A percentile compares a stretch with the other conserved stretches of the same genome.
Evolutionary conservation across 352 stramenopile species (phyloP).

Genomic region (Lagenidium giganteum): DNA sequence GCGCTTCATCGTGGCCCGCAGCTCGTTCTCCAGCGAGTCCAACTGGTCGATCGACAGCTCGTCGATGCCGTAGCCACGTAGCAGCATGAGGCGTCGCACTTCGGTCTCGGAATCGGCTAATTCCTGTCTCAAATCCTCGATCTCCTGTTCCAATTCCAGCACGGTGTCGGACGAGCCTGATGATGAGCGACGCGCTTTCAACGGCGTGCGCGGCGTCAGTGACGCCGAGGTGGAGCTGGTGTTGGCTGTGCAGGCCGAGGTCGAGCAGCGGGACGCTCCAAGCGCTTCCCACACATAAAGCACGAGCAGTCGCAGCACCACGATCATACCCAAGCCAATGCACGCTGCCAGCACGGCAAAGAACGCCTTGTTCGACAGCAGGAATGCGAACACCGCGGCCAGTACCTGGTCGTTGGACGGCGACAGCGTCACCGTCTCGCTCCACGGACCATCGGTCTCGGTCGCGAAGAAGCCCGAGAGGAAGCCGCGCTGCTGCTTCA

Average conservation of each 20-base stretch:
- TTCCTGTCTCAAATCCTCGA: constrained; percentile 63
- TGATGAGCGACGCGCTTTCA: neutral
- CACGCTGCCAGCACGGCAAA: constrained; percentile 34
- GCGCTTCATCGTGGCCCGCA: constrained; percentile 44
- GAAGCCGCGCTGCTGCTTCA: constrained; percentile 22
- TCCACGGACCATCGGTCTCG: constrained; percentile 56
- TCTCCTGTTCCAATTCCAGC: constrained; percentile 46
- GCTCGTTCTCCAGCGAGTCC: constrained; percentile 43
- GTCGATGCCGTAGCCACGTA: constrained; percentile 74
- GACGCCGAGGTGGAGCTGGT: neutral
- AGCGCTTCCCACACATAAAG: constrained; percentile 19
- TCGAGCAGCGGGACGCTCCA: constrained; percentile 2
- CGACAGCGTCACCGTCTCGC: constrained; percentile 33
- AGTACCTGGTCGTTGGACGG: constrained; percentile 42
- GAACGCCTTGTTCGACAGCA: constrained; percentile 45
- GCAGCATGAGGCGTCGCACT: constrained; percentile 67
- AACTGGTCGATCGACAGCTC: constrained; percentile 36
- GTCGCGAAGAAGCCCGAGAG: constrained; percentile 44
- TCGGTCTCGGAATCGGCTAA: constrained; percentile 72
- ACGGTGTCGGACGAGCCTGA: constrained; percentile 3
- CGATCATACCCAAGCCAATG: constrained; percentile 38
- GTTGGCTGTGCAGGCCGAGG: neutral
- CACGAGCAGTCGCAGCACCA: constrained; percentile 34
- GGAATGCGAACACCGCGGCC: constrained; percentile 40
- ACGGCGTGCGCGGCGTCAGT: neutral